Percentiles rank a stretch among this genome's conserved stretches.
Conservation (phyloP, 768 basidiomycete genomes). For the Boletus subparvulus region DNA sequence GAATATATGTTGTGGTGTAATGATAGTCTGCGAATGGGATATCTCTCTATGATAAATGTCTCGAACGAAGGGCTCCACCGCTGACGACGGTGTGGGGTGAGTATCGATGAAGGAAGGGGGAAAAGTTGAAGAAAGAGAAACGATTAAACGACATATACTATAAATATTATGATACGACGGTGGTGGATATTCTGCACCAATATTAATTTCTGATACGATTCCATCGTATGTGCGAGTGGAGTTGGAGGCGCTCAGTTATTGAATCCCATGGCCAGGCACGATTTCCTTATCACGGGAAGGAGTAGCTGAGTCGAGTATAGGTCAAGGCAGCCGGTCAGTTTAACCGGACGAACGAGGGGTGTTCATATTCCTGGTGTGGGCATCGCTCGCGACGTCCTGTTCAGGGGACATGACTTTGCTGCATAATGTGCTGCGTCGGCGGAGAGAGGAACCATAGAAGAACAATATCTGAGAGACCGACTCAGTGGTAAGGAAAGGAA, state of each 20-base stretch:
- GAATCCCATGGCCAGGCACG: constrained; percentile 11
- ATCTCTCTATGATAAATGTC: constrained; percentile 3
- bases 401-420: constrained; percentile 9
- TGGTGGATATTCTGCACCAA: background rate
- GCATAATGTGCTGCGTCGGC: constrained; percentile 25
- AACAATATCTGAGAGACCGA: constrained; percentile 24
- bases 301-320: background rate
- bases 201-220: constrained; percentile 2
- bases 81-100: background rate
- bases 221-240: background rate
- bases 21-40: background rate
- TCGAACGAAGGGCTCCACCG: background rate
- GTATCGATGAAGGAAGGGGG: background rate
- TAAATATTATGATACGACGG: background rate
- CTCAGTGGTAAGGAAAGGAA: background rate
- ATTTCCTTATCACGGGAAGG: constrained; percentile 1
- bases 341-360: background rate
- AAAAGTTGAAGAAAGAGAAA: background rate
- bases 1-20: background rate
- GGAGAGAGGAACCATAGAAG: constrained; percentile 31
- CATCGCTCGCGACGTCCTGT: background rate
- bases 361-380: background rate
- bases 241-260: background rate
- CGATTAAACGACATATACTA: background rate
- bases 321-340: background rate